Percentiles rank a stretch among this genome's conserved stretches.
These are phyloP conservation scores for Saccharomycopsis fibuligera DNA, from an alignment of 805 yeast species.

Conservation along the genomic window DNA sequence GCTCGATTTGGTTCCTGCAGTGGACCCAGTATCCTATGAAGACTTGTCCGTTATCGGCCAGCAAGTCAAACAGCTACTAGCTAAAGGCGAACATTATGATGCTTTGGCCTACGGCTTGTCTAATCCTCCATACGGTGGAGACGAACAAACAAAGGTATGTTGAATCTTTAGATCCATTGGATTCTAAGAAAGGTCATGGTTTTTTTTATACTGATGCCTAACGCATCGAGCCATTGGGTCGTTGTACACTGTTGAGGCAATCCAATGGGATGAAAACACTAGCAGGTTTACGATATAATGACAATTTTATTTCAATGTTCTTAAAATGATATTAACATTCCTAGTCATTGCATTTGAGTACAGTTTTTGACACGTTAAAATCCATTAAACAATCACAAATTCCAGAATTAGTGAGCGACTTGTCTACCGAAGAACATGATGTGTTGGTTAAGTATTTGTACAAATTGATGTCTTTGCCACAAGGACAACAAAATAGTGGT, in stretches of 20 bases:
- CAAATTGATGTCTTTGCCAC: constrained; percentile 71
- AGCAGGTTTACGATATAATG: not conserved
- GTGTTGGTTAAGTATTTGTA: constrained; percentile 78
- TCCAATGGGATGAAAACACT: too few species aligned
- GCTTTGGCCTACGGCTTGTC: constrained; percentile 61
- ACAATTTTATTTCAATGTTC: not conserved
- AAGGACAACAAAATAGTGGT: constrained; percentile 84
- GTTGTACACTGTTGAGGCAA: too few species aligned
- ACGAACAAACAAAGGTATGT: constrained; percentile 43
- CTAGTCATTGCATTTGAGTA: constrained; percentile 35
- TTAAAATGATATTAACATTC: too few species aligned
- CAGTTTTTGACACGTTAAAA: constrained; percentile 67
- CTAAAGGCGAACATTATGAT: constrained; percentile 65
- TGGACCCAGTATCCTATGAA: constrained; percentile 41
- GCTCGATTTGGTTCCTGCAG: constrained; percentile 56
- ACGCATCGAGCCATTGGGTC: too few species aligned
- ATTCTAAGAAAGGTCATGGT: too few species aligned
- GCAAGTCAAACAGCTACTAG: constrained; percentile 54
- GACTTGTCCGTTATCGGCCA: constrained; percentile 51
- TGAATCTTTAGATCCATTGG: too few species aligned
- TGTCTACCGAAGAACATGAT: constrained; percentile 63
- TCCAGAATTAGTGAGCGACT: constrained; percentile 47
- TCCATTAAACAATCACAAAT: constrained; percentile 66
- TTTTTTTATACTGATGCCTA: too few species aligned
- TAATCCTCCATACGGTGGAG: constrained; percentile 80